These are phyloP conservation scores for Phenoliferia sp. DNA, from an alignment of 1,284 basidiomycete species.

Conservation along the genomic window DNA sequence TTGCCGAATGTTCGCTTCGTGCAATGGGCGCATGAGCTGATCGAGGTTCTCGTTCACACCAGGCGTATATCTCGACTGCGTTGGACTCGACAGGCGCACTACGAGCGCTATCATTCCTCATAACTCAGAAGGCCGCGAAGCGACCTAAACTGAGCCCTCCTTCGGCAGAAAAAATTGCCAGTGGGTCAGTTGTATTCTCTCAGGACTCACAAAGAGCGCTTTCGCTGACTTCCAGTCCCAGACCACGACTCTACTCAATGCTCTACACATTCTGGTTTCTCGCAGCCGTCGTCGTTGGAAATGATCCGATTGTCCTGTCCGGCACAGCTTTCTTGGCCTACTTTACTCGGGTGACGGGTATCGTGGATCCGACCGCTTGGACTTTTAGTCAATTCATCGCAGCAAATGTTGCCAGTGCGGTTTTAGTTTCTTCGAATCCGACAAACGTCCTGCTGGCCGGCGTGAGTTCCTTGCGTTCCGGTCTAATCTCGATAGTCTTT, in stretches of 20 bases:
- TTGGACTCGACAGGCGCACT: slow-evolving; percentile 85
- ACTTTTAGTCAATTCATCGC: slow-evolving; percentile 64
- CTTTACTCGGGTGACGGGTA: slow-evolving; percentile 66
- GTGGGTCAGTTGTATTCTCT: slow-evolving; percentile 35
- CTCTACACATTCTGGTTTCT: slow-evolving; percentile 76
- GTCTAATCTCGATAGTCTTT: too few relatives aligned
- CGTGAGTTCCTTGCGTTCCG: slow-evolving; percentile 7
- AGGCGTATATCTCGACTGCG: slow-evolving; percentile 90
- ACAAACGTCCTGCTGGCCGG: slow-evolving; percentile 45
- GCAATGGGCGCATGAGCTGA: neutral
- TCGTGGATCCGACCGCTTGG: slow-evolving; percentile 55
- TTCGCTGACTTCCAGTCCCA: neutral
- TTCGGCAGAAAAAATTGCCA: slow-evolving; percentile 25
- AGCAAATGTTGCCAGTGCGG: slow-evolving; percentile 65
- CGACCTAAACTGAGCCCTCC: slow-evolving; percentile 40
- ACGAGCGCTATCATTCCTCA: slow-evolving; percentile 79
- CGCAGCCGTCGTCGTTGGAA: slow-evolving; percentile 76
- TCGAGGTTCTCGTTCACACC: neutral
- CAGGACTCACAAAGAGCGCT: neutral
- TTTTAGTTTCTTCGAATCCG: slow-evolving; percentile 42
- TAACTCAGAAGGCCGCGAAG: slow-evolving; percentile 68
- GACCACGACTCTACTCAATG: slow-evolving; percentile 58
- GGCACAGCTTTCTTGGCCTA: slow-evolving; percentile 77
- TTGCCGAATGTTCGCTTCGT: neutral
- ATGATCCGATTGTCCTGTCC: slow-evolving; percentile 51